These are phyloP conservation scores for Cladorrhinum sp. DNA, from an alignment of 2,329 filamentous ascomycete species.

Conservation along the genomic window DNA sequence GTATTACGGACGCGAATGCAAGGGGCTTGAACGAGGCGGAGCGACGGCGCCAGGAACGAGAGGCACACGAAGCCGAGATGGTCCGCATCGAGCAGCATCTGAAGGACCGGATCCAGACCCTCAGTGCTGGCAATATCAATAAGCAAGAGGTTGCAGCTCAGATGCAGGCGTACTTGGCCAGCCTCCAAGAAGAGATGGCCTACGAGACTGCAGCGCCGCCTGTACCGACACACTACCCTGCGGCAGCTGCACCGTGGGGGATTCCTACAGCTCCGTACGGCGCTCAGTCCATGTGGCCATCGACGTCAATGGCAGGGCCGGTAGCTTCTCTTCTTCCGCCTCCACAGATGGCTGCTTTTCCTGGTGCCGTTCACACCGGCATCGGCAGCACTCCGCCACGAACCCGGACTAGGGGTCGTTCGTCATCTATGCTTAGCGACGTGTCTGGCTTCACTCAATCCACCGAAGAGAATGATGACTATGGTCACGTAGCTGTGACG, in stretches of 20 bases:
- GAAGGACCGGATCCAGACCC: conserved; percentile 37
- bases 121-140: conserved; percentile 35
- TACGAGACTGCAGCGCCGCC: conserved; percentile 30
- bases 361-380: conserved; percentile 18
- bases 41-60: conserved; percentile 51
- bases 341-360: conserved; percentile 19
- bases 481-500: conserved; percentile 23
- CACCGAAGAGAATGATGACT: conserved; percentile 48
- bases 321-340: conserved; percentile 25
- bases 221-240: conserved; percentile 22
- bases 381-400: conserved; percentile 22
- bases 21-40: conserved; percentile 63
- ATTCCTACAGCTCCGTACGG: conserved; percentile 33
- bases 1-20: conserved; percentile 66
- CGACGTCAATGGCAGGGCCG: conserved; percentile 34
- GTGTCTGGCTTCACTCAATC: conserved; percentile 65
- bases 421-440: conserved; percentile 65
- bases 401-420: conserved; percentile 52
- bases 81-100: conserved; percentile 44
- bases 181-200: conserved; percentile 40
- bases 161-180: conserved; percentile 41
- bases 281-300: conserved; percentile 38
- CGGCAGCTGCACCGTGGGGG: conserved; percentile 21
- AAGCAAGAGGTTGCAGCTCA: conserved; percentile 38
- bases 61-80: conserved; percentile 46